A percentile compares a stretch with the other conserved stretches of the same genome.
Evolutionary conservation across 2,329 filamentous ascomycete genomes (phyloP).

Genomic region (Epichloe festucae): DNA sequence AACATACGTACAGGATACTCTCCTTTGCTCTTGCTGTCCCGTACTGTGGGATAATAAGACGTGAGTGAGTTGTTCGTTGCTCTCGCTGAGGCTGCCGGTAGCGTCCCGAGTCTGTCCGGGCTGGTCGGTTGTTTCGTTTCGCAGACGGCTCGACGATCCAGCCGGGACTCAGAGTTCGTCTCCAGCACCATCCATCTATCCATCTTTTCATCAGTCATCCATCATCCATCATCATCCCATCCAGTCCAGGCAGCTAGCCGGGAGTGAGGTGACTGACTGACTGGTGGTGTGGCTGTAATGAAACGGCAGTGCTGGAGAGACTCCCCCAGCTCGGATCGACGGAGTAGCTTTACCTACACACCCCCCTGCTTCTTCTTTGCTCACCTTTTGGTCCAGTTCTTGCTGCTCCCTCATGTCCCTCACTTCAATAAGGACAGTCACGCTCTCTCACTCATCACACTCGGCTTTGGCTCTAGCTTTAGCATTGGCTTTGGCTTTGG

Average conservation of each 20-base stretch:
- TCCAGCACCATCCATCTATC: too few relatives aligned
- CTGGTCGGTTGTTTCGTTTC: too few relatives aligned
- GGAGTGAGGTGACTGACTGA: neutral
- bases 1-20: too few relatives aligned
- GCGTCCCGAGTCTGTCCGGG: too few relatives aligned
- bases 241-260: neutral
- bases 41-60: too few relatives aligned
- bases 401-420: neutral
- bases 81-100: too few relatives aligned
- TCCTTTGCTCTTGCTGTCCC: too few relatives aligned
- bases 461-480: neutral
- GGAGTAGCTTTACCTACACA: neutral
- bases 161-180: too few relatives aligned
- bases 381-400: neutral
- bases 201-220: too few relatives aligned
- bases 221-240: too few relatives aligned
- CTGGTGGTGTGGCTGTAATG: neutral
- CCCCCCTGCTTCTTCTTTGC: neutral
- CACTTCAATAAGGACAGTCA: neutral
- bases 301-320: neutral
- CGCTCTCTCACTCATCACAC: neutral
- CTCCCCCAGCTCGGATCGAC: neutral
- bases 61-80: too few relatives aligned
- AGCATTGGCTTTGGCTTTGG: neutral
- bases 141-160: too few relatives aligned